Evolutionary conservation across 225 moss, liverwort and hornwort species (phyloP).

Genomic region (Rhytidiadelphus loreus): DNA sequence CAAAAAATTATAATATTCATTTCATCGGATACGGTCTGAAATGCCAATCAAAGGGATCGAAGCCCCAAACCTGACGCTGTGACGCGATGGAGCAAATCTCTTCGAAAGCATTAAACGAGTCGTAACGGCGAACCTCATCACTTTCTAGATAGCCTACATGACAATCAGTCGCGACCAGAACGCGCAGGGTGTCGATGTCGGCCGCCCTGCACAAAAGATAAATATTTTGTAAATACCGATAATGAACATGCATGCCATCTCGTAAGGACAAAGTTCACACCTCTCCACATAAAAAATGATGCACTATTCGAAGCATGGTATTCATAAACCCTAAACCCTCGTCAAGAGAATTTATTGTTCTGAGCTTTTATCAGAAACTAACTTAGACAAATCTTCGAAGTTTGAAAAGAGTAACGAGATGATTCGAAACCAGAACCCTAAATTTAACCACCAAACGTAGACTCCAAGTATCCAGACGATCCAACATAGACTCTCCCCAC

Average conservation of each 20-base stretch:
- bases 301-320: neutral
- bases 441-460: neutral
- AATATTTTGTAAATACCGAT: neutral
- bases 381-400: neutral
- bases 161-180: slow-evolving; percentile 91
- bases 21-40: neutral
- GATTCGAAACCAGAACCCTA: neutral
- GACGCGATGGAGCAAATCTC: slow-evolving; percentile 91
- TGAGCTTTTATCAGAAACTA: neutral
- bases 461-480: neutral
- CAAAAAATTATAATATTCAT: neutral
- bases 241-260: neutral
- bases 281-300: neutral
- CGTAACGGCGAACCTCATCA: slow-evolving; percentile 77
- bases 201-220: slow-evolving; percentile 36
- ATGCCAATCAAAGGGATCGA: neutral
- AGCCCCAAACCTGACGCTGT: slow-evolving; percentile 57
- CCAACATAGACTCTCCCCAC: neutral
- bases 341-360: neutral
- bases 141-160: slow-evolving; percentile 94
- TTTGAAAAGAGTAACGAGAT: neutral
- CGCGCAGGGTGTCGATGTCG: slow-evolving; percentile 66
- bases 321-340: slow-evolving; percentile 4
- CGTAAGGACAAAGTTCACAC: neutral
- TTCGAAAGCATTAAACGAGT: slow-evolving; percentile 92